Conservation (phyloP, 805 yeast genomes). For the Sporopachydermia lactativora region DNA sequence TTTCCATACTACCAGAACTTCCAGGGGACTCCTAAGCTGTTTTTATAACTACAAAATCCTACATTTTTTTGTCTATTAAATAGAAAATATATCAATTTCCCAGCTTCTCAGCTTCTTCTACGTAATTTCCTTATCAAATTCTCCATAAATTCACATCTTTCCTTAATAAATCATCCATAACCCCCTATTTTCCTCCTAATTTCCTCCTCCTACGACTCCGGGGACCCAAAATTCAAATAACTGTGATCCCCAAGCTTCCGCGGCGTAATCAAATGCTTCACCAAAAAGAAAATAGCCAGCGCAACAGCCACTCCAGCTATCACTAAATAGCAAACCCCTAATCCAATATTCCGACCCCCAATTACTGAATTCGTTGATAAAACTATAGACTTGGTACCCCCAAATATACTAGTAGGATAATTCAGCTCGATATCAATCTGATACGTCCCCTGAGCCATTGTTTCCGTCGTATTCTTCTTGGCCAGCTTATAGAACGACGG, state of each 20-base stretch:
- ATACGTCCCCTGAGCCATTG: slow-evolving; percentile 42
- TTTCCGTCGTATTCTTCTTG: slow-evolving; percentile 44
- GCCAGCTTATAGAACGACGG: slow-evolving; percentile 54
- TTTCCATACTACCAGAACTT: too few species aligned
- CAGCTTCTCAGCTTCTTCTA: too few species aligned
- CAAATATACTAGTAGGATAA: slow-evolving; percentile 60
- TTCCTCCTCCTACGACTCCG: background rate
- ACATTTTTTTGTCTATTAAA: too few species aligned
- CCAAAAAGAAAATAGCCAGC: slow-evolving; percentile 36
- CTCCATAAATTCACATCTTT: too few species aligned
- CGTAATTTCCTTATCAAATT: too few species aligned
- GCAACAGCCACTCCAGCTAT: slow-evolving; percentile 59
- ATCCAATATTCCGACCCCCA: slow-evolving; percentile 64
- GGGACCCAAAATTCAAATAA: slow-evolving; percentile 33
- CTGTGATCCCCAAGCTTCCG: slow-evolving; percentile 61
- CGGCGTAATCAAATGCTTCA: slow-evolving; percentile 46
- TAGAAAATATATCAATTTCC: too few species aligned
- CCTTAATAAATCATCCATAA: too few species aligned
- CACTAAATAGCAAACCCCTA: slow-evolving; percentile 63
- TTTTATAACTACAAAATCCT: too few species aligned
- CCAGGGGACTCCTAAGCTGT: too few species aligned
- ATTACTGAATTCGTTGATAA: slow-evolving; percentile 56
- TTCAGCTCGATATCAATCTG: slow-evolving; percentile 56
- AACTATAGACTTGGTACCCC: slow-evolving; percentile 55
- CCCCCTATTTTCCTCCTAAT: too few species aligned